These are phyloP conservation scores for Triglochin maritima DNA, from an alignment of 106 monocot species.

Conservation along the genomic window DNA sequence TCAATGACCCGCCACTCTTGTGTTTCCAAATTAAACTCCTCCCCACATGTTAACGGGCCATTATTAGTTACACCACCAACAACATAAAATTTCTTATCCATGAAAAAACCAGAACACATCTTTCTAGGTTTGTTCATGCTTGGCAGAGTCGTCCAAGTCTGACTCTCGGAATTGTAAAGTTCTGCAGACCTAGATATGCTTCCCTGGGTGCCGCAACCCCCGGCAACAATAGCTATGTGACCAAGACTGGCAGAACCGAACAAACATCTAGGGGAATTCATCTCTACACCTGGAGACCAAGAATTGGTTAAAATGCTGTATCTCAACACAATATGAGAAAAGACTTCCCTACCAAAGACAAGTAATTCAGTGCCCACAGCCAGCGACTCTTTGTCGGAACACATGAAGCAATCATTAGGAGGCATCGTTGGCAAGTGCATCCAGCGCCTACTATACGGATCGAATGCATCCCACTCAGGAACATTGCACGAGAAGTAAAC, in stretches of 20 bases:
- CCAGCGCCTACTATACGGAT: constrained; percentile 54
- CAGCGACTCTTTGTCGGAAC: constrained; percentile 79
- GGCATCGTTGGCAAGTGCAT: constrained; percentile 54
- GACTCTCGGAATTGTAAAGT: constrained; percentile 60
- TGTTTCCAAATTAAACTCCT: constrained; percentile 59
- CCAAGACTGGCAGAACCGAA: constrained; percentile 79
- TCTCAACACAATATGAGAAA: constrained; percentile 39
- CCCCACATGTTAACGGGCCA: constrained; percentile 56
- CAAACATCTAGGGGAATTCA: constrained; percentile 66
- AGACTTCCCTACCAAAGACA: constrained; percentile 70
- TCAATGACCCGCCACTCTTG: constrained; percentile 47
- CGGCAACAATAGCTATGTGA: constrained; percentile 69
- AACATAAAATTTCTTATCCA: constrained; percentile 87
- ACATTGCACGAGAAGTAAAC: constrained; percentile 80
- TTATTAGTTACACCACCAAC: constrained; percentile 59
- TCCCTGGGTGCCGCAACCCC: constrained; percentile 45
- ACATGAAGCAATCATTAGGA: constrained; percentile 60
- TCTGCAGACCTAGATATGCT: constrained; percentile 49
- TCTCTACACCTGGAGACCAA: constrained; percentile 48
- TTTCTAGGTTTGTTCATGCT: constrained; percentile 58
- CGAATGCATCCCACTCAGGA: constrained; percentile 63
- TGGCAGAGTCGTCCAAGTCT: constrained; percentile 54
- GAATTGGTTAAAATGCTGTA: constrained; percentile 56
- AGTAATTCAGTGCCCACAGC: constrained; percentile 84
- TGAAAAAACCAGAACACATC: constrained; percentile 83